Base-by-base conservation (phyloP, 169 alveolate species). In the Cyclospora cayetanensis region DNA sequence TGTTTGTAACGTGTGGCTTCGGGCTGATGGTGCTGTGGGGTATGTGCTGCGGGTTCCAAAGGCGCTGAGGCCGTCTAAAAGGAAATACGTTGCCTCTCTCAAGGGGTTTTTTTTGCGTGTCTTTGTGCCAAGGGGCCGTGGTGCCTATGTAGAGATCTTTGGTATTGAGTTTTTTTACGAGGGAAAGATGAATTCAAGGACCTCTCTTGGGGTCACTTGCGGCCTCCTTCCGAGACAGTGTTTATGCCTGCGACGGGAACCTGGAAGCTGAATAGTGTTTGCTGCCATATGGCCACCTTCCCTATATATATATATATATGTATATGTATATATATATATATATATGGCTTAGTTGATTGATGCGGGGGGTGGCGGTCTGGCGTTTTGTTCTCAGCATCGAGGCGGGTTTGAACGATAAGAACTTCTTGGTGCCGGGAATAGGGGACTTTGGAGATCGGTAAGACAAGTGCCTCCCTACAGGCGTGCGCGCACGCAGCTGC, bases 371-470 rank as follows among this genome's bases (percentile, higher is more conserved):
- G 25, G 60, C 18, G 60, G 60, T 11, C 60, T 50, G 60, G 9
- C 60, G 60, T 18, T 9, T 50, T 50, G 60, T 72, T 7, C 20
- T 15, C 68, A 90, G 95, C 25, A 46, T 96, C 15, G 98, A 97
- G 86, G 94, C 95, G 11, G 79, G 79, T 5, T 83, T 97, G 70
- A 94, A 96, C 63, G 95, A 91, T 27, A 70, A 89, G 66, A 27
- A 66, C 42, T 97, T 94, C 87, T 91, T 97, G 43, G 93, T 93
- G 41, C 98, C 98, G 25, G 98, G 98, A 7, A 68, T 97, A 7
- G 98, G 98, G 37, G 98, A 96, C 84, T 96, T 96, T 70, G 97
- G 98, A 3, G 98, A 97, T 92, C 27, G 95, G 92, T 93, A 43
- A 31, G n/a, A n/a, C n/a, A n/a, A n/a, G n/a, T n/a, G n/a, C n/a